These are phyloP conservation scores for Fusarium fracticaudum DNA, from an alignment of 2,329 filamentous ascomycete genomes.

Conservation along the genomic window DNA sequence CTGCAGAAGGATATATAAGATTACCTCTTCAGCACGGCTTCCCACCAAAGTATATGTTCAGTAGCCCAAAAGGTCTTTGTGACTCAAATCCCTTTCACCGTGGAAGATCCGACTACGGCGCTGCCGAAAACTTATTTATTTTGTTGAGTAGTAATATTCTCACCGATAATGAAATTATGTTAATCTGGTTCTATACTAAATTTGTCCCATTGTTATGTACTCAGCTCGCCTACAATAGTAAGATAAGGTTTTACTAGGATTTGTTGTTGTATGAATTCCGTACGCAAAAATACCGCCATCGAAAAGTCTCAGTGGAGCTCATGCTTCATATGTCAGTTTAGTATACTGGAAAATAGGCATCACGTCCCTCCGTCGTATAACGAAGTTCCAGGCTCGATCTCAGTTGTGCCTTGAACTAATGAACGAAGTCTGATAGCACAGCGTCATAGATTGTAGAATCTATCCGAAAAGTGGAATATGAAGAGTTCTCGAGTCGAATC, in stretches of 20 bases:
- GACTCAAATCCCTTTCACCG: too few relatives aligned
- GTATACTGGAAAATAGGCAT: too few relatives aligned
- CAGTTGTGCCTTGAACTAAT: too few relatives aligned
- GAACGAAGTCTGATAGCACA: accelerated
- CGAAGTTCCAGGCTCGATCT: accelerated
- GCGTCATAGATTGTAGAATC: accelerated
- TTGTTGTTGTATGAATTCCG: neutral
- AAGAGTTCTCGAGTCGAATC: neutral
- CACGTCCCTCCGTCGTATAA: too few relatives aligned
- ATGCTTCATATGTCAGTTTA: accelerated
- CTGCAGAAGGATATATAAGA: neutral
- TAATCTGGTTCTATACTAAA: neutral
- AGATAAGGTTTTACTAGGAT: accelerated
- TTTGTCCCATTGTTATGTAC: accelerated
- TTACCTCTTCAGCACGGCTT: neutral
- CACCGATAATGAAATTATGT: accelerated
- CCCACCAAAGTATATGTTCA: too few relatives aligned
- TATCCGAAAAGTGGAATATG: neutral
- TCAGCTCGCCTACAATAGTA: accelerated
- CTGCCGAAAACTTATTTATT: accelerated
- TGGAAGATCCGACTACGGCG: accelerated
- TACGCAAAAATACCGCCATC: accelerated
- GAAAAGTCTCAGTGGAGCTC: neutral
- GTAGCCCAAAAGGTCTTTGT: neutral
- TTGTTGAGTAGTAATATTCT: accelerated